phyloP scores from a whole-genome alignment of 2,329 filamentous ascomycete genomes.

The Ophiostoma angusticollis region DNA sequence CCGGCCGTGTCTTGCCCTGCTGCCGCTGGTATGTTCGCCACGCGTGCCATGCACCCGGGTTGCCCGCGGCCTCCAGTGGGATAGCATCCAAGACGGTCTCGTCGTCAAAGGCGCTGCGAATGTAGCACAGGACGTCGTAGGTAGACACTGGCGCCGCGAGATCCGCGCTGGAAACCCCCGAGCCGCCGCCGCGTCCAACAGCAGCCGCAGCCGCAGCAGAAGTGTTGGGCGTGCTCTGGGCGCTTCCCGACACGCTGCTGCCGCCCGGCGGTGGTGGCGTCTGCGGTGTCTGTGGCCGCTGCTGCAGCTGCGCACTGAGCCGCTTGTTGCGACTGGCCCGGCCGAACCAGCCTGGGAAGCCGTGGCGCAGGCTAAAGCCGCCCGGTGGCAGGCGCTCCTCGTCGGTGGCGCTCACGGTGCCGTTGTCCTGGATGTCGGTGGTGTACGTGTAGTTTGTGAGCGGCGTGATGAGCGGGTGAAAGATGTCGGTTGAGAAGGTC shows the following conservation, averaged over 20 bases:
- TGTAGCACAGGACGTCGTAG: conserved; percentile 63
- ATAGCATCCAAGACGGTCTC: conserved; percentile 65
- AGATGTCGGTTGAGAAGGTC: conserved; percentile 84
- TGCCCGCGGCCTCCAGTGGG: conserved; percentile 70
- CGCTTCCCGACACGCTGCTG: conserved; percentile 13
- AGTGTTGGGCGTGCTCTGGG: conserved; percentile 19
- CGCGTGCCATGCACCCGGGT: conserved; percentile 86
- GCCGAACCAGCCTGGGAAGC: conserved; percentile 85
- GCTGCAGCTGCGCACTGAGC: conserved; percentile 25
- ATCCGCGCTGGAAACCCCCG: conserved; percentile 8
- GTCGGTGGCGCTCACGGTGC: conserved; percentile 72
- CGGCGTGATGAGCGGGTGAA: conserved; percentile 85
- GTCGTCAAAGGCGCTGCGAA: conserved; percentile 70
- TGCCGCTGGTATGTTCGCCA: conserved; percentile 62
- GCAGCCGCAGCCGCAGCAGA: conserved; percentile 14
- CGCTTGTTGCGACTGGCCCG: conserved; percentile 36
- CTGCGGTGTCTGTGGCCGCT: conserved; percentile 1
- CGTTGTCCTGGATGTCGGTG: conserved; percentile 59
- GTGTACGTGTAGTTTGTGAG: conserved; percentile 92
- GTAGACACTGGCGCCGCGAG: conserved; percentile 32
- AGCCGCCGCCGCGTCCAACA: conserved; percentile 3
- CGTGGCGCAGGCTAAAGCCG: conserved; percentile 79
- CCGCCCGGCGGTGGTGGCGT: conserved; percentile 17
- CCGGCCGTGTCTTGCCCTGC: conserved; percentile 7
- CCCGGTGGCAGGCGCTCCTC: conserved; percentile 75